Evolutionary conservation across 805 yeast species (phyloP), one percentile per base, ranked within the genome.

Genomic region (Monosporozyma yasuniensis): DNA sequence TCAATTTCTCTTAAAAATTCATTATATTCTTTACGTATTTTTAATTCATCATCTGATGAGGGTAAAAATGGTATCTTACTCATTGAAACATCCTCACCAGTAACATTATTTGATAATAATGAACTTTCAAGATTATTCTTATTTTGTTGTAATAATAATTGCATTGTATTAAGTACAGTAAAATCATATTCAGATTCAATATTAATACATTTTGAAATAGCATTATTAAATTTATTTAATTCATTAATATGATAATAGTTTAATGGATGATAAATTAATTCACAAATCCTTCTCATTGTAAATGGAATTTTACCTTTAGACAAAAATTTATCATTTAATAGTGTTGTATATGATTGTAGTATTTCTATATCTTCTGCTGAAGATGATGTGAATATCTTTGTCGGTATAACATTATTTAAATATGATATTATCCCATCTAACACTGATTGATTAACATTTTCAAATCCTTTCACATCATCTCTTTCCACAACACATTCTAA

Each of bases 261-360:
- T 37, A 69, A 66, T 2, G 82, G 81, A 45, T 69, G 67, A n/a
- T 60, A 49, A 6, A 77, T 54, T 10, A 78, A 47, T 56, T 79
- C 82, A 18, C 78, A 70, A 1, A 78, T 57, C 48, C 83, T 55
- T 11, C 69, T 53, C 1, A 77, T 66, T 0, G 81, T 78, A 56
- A 77, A 78, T 1, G 83, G 83, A 7, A 55, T 59, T n/a, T 34
- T 47, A 14, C 52, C 47, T 10, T 54, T 51, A 2, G 42, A 23
- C 7, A 54, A 34, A 39, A 65, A 65, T 3, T 52, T 52, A 4
- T 51, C 43, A 11, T 27, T 45, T 10, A 39, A 21, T 8, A 39
- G 4, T 9, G 21, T 7, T 10, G 9, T 12, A 3, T 10, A 16
- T 22, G 21, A 41, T 43, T 52, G 12, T 18, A 30, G 21, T 10